A percentile compares a stretch with the other conserved stretches of the same genome.
Evolutionary conservation across 352 stramenopile genomes (phyloP).

Genomic region (Globisporangium perplexum): DNA sequence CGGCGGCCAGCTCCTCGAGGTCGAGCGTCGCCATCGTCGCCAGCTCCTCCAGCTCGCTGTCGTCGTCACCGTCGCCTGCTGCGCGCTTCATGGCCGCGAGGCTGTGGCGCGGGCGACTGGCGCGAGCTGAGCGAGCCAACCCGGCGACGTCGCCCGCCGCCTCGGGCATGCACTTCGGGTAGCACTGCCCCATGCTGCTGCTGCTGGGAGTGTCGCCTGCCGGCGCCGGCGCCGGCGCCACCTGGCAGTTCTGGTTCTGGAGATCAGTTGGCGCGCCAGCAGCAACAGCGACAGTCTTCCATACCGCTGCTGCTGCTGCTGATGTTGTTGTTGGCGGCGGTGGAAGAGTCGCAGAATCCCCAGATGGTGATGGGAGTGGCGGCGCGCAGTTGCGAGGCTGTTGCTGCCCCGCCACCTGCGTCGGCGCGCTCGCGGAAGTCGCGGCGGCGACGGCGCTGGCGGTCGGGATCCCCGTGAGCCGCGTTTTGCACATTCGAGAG

Average conservation of each 20-base stretch:
- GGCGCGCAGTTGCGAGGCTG: conserved; percentile 20
- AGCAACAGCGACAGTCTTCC: background rate
- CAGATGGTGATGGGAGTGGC: background rate
- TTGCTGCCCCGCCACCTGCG: background rate
- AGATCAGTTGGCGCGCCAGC: too few species aligned
- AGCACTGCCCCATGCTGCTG: conserved; percentile 30
- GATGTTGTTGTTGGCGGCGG: background rate
- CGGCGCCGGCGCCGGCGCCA: background rate
- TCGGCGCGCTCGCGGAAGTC: background rate
- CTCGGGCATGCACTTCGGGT: conserved; percentile 36
- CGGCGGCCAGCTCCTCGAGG: conserved; percentile 40
- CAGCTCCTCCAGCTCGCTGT: background rate
- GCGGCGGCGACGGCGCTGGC: too few species aligned
- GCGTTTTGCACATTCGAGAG: background rate
- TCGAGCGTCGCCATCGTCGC: conserved; percentile 23
- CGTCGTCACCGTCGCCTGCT: background rate
- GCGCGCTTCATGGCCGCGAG: conserved; percentile 1
- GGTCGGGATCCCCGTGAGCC: background rate
- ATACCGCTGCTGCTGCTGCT: conserved; percentile 1
- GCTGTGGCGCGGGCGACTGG: conserved; percentile 7
- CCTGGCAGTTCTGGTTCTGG: background rate
- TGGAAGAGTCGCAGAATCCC: background rate
- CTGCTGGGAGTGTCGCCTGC: background rate
- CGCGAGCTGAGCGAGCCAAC: conserved; percentile 3
- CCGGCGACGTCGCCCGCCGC: conserved; percentile 12